Conservation (phyloP, 108 stramenopile species). For the Pseudonitzschia multistriata region DNA sequence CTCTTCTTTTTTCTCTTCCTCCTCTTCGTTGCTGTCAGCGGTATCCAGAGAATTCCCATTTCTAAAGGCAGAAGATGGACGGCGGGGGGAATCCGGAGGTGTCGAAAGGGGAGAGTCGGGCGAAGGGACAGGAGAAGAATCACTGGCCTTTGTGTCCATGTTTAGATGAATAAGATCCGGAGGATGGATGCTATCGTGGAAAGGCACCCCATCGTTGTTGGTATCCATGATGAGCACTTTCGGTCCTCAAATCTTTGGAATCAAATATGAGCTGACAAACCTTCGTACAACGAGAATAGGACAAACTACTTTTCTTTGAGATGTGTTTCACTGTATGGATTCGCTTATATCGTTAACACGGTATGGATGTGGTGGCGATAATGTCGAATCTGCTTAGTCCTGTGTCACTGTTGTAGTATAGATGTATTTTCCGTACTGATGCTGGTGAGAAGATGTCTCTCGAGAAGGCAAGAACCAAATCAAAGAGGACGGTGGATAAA, state of each 20-base stretch:
- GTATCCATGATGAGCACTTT: not conserved
- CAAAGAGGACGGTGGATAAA: too few species aligned
- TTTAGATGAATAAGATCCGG: slow-evolving; percentile 25
- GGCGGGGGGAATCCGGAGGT: slow-evolving; percentile 26
- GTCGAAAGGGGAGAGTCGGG: slow-evolving; percentile 28
- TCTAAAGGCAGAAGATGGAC: not conserved
- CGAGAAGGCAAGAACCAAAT: too few species aligned
- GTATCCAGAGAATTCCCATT: not conserved
- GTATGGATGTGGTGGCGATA: too few species aligned
- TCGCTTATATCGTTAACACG: too few species aligned
- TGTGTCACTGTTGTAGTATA: too few species aligned
- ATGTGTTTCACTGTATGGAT: too few species aligned
- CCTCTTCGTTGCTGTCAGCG: not conserved
- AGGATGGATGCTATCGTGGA: slow-evolving; percentile 17
- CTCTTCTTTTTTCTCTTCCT: slow-evolving; percentile 3
- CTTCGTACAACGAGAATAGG: too few species aligned
- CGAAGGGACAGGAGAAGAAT: slow-evolving; percentile 4
- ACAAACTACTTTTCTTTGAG: too few species aligned
- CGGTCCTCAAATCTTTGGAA: not conserved
- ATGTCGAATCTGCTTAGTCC: too few species aligned
- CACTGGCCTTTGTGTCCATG: not conserved
- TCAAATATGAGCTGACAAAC: too few species aligned
- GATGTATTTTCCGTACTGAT: too few species aligned
- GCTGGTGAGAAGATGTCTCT: too few species aligned
- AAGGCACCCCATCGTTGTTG: not conserved